Evolutionary conservation across 1,139 yeast species (phyloP), one percentile per base, ranked within the genome.

Genomic region (Magnusiomyces magnusii): DNA sequence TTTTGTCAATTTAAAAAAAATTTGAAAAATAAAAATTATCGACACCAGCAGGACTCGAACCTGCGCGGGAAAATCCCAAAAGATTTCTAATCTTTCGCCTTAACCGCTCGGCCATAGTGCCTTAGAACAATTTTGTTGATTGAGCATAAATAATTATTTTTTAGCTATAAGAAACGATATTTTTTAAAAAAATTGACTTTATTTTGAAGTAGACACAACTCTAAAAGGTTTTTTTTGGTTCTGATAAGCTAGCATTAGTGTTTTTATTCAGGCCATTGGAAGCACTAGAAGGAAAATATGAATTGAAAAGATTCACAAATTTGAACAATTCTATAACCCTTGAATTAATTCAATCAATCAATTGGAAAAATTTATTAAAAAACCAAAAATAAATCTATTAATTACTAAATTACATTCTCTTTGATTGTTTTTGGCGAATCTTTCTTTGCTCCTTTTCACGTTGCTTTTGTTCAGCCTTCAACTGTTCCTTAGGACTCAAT

Each of bases 31-130:
- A 41, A 41, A 41, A 41, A 41, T 41, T 41, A 47, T 47, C 89
- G 89, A 83, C 88, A 84, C 83, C 86, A 80, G 87, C 89, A 84
- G 89, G 89, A 84, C 83, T 85, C 85, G 89, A 85, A 85, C 90
- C 89, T 84, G 87, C 88, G 90, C 88, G 87, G 89, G 87, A 81
- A 79, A 78, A 80, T 85, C 87, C 90, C 87, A 84, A 80, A 83
- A 84, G 81, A 78, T 78, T 84, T 84, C 88, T 86, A 84, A 86
- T 84, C 87, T 84, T 79, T 81, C 86, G 83, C 86, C 86, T 82
- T 82, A 83, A 82, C 86, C 86, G 79, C 86, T 83, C 86, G 86
- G 86, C 83, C 86, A 82, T 81, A 78, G 80, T 81, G 84, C 79
- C 86, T 9, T 13, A 13, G 7, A 13, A 31, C 13, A 31, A 9